These are phyloP conservation scores for Anthracocystis setariae DNA, from an alignment of 1,284 basidiomycete species.

Conservation along the genomic window DNA sequence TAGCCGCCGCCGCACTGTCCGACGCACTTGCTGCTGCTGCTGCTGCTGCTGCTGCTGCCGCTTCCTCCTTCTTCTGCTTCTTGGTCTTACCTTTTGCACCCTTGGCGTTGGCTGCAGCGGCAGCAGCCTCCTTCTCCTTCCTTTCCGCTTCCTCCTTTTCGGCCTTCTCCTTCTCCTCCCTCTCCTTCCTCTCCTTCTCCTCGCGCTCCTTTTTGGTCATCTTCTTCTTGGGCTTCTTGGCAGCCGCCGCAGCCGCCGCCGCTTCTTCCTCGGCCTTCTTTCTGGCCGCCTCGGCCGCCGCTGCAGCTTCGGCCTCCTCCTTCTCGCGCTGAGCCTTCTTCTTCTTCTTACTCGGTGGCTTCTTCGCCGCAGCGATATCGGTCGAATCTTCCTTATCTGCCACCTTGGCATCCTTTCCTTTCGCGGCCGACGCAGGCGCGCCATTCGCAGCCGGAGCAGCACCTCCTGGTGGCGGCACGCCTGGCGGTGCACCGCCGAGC, in stretches of 20 bases:
- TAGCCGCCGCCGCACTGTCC: slow-evolving; percentile 10
- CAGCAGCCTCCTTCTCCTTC: slow-evolving; percentile 48
- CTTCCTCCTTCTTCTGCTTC: slow-evolving; percentile 54
- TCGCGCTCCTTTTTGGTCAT: slow-evolving; percentile 54
- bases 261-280: slow-evolving; percentile 43
- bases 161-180: slow-evolving; percentile 57
- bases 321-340: slow-evolving; percentile 54
- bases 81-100: slow-evolving; percentile 45
- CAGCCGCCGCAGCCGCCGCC: slow-evolving; percentile 29
- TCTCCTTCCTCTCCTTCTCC: slow-evolving; percentile 42
- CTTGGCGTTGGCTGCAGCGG: slow-evolving; percentile 20
- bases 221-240: slow-evolving; percentile 53
- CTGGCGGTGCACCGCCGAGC: slow-evolving; percentile 12
- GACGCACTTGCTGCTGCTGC: slow-evolving; percentile 32
- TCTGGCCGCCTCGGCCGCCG: slow-evolving; percentile 48
- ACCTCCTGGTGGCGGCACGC: slow-evolving; percentile 1
- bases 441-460: slow-evolving; percentile 2
- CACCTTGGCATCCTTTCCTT: slow-evolving; percentile 43
- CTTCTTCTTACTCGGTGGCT: slow-evolving; percentile 51
- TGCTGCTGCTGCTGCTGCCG: slow-evolving; percentile 30
- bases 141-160: slow-evolving; percentile 49
- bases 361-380: slow-evolving; percentile 34
- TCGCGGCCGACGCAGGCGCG: slow-evolving; percentile 19
- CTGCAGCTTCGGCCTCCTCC: slow-evolving; percentile 45
- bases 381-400: slow-evolving; percentile 34